phyloP scores from a whole-genome alignment of 1,284 basidiomycete genomes.

The Leucoagaricus sp. region DNA sequence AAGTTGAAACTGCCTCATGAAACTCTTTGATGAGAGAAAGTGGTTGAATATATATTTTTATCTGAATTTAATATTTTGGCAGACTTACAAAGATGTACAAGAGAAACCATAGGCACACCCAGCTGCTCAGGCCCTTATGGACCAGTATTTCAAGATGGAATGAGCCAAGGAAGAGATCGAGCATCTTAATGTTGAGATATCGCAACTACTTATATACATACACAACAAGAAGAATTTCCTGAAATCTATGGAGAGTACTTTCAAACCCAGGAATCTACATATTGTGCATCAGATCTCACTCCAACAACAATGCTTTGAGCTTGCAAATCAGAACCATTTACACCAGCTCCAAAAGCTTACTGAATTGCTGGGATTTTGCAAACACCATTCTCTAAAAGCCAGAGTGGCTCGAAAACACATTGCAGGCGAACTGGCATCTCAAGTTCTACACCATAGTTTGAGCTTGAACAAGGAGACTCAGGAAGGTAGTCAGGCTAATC shows the following conservation, averaged over 20 bases:
- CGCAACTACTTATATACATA: conserved; percentile 29
- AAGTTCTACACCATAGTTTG: neutral
- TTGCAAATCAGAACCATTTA: neutral
- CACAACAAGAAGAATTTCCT: conserved; percentile 25
- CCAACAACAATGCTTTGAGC: neutral
- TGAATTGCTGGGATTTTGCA: neutral
- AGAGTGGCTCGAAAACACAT: neutral
- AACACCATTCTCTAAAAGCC: neutral
- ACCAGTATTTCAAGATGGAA: conserved; percentile 29
- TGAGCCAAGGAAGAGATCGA: conserved; percentile 33
- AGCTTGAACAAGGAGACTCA: neutral
- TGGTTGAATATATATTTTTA: conserved; percentile 30
- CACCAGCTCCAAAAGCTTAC: neutral
- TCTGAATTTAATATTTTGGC: conserved; percentile 35
- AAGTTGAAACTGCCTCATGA: conserved; percentile 16
- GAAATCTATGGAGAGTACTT: neutral
- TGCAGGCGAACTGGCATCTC: no score
- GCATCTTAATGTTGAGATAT: conserved; percentile 34
- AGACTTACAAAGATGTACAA: conserved; percentile 26
- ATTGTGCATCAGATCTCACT: neutral
- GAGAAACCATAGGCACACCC: conserved; percentile 26
- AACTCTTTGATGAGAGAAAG: conserved; percentile 24
- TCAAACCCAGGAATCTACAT: neutral
- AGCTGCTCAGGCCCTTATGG: conserved; percentile 22
- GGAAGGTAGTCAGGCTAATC: neutral